Evolutionary conservation across 2,329 filamentous ascomycete species (phyloP).

Genomic region (Venturiaceae sp.): DNA sequence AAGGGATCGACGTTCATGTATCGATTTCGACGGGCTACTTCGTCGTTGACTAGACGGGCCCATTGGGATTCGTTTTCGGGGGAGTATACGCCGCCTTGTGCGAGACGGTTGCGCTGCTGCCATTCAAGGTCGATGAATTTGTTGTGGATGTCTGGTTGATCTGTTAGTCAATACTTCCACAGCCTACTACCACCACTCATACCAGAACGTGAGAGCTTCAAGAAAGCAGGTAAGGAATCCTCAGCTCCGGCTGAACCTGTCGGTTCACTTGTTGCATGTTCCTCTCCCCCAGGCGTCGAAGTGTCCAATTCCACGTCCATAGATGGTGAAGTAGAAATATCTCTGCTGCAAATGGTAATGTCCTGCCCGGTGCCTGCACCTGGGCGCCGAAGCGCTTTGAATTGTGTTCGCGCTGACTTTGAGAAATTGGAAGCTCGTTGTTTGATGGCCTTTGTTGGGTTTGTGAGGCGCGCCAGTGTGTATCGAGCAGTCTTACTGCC

Average conservation of each 20-base stretch:
- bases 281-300: background rate
- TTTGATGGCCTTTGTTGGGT: background rate
- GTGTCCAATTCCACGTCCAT: background rate
- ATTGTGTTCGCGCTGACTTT: background rate
- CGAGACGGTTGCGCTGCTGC: slow-evolving; percentile 46
- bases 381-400: background rate
- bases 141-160: slow-evolving; percentile 41
- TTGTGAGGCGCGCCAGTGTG: background rate
- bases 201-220: slow-evolving; percentile 1
- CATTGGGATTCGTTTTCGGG: slow-evolving; percentile 43
- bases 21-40: slow-evolving; percentile 60
- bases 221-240: background rate
- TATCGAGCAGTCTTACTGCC: background rate
- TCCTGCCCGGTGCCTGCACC: background rate
- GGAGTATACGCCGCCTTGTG: slow-evolving; percentile 16
- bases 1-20: slow-evolving; percentile 88
- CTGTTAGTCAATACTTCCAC: background rate
- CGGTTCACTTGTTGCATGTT: background rate
- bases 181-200: background rate
- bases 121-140: slow-evolving; percentile 55
- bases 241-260: background rate
- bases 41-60: slow-evolving; percentile 47
- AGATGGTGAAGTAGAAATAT: background rate
- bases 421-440: background rate
- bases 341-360: background rate